phyloP scores from a whole-genome alignment of 306 rosid genomes.

The Glycine soja region DNA sequence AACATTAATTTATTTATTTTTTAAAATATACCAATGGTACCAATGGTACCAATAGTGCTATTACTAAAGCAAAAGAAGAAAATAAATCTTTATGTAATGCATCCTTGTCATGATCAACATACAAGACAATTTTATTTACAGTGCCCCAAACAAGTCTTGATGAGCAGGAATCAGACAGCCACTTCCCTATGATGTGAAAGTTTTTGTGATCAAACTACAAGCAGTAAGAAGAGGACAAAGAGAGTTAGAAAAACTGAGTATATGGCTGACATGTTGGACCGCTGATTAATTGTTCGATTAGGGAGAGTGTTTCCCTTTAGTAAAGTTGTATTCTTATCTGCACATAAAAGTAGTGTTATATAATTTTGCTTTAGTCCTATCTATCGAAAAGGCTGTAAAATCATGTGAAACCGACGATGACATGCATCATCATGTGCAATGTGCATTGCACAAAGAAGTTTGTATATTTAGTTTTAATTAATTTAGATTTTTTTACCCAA shows the following conservation, averaged over 20 bases:
- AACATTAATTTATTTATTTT: neutral
- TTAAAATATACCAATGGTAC: neutral
- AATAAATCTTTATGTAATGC: neutral
- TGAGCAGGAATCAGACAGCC: slow-evolving; percentile 12
- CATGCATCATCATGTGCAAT: neutral
- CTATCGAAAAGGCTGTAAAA: neutral
- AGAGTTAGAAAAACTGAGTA: neutral
- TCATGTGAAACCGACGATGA: slow-evolving; percentile 2
- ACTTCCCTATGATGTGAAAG: slow-evolving; percentile 2
- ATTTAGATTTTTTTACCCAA: neutral
- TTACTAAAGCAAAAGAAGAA: neutral
- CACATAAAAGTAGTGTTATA: neutral
- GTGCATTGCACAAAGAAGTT: neutral
- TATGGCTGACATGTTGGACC: neutral
- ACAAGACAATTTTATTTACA: neutral
- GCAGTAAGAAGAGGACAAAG: slow-evolving; percentile 21
- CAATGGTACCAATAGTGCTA: neutral
- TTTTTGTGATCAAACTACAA: neutral
- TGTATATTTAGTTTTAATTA: neutral
- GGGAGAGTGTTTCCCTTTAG: slow-evolving; percentile 14
- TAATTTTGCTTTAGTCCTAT: slow-evolving; percentile 22
- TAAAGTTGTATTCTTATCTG: slow-evolving; percentile 42
- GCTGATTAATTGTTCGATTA: neutral
- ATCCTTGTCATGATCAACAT: slow-evolving; percentile 6
- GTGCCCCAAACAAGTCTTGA: neutral